A percentile compares a stretch with the other conserved stretches of the same genome.
These are phyloP conservation scores for Penicillium rolfsii DNA, from an alignment of 2,329 filamentous ascomycete species.

Conservation along the genomic window DNA sequence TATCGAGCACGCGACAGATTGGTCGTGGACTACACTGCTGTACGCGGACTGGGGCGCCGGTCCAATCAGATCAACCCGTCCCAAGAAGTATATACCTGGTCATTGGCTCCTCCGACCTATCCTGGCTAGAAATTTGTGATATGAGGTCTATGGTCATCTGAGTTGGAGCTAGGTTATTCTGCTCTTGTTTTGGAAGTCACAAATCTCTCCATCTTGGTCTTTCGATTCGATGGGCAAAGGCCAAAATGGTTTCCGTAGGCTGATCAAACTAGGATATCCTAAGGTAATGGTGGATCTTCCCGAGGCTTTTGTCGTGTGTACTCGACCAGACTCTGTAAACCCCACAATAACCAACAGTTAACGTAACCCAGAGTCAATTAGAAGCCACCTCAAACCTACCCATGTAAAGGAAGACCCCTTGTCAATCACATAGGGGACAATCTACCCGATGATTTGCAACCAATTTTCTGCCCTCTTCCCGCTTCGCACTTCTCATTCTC, in stretches of 20 bases:
- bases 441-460: no score
- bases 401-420: not conserved
- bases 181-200: not conserved
- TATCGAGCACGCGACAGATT: conserved; percentile 1
- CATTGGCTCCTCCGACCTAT: not conserved
- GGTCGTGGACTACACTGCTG: not conserved
- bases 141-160: not conserved
- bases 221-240: not conserved
- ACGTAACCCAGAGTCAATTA: conserved; percentile 10
- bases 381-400: not conserved
- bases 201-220: not conserved
- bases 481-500: not conserved
- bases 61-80: not conserved
- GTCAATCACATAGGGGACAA: not conserved
- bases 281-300: conserved; percentile 1
- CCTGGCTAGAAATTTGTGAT: not conserved
- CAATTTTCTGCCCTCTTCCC: no score
- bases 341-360: conserved; percentile 2
- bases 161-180: not conserved
- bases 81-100: not conserved
- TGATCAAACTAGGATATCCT: not conserved
- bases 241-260: not conserved
- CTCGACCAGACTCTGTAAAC: not conserved
- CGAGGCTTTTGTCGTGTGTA: not conserved
- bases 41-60: not conserved